These are phyloP conservation scores for Kwoniella bestiolae DNA, from an alignment of 768 basidiomycete genomes.

Conservation along the genomic window DNA sequence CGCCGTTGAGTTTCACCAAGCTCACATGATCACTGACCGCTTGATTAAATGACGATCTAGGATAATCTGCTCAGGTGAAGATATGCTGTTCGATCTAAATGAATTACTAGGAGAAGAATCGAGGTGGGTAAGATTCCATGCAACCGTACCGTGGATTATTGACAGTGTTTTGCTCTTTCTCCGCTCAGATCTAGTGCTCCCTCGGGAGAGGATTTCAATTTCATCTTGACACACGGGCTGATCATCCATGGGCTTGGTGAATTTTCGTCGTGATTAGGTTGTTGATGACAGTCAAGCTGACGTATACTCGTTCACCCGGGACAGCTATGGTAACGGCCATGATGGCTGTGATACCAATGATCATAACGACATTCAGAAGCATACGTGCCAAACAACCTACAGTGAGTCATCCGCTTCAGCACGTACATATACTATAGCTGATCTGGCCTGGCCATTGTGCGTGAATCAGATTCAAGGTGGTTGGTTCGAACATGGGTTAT, in stretches of 20 bases:
- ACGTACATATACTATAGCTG: neutral
- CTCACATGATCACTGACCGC: neutral
- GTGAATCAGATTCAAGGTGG: constrained; percentile 19
- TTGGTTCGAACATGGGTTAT: constrained; percentile 34
- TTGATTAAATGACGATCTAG: neutral
- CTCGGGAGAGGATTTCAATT: constrained; percentile 25
- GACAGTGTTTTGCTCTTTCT: neutral
- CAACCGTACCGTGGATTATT: too few species aligned
- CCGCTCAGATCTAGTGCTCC: constrained; percentile 2
- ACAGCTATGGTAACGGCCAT: constrained; percentile 29
- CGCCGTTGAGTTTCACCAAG: too few species aligned
- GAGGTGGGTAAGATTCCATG: constrained; percentile 8
- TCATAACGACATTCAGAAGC: constrained; percentile 11
- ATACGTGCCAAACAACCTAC: neutral
- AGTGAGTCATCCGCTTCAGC: neutral
- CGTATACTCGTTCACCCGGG: neutral
- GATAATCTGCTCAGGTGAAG: constrained; percentile 17
- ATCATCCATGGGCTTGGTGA: constrained; percentile 31
- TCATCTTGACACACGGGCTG: constrained; percentile 20
- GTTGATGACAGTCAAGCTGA: neutral
- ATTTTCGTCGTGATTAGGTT: neutral
- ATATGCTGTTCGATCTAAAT: constrained; percentile 23
- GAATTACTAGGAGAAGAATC: constrained; percentile 5
- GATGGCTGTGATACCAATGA: constrained; percentile 24
- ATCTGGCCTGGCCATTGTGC: neutral